Evolutionary conservation across 345 rosid genomes (phyloP), one percentile per base, ranked within the genome.

Genomic region (Hypericum androsaemum): DNA sequence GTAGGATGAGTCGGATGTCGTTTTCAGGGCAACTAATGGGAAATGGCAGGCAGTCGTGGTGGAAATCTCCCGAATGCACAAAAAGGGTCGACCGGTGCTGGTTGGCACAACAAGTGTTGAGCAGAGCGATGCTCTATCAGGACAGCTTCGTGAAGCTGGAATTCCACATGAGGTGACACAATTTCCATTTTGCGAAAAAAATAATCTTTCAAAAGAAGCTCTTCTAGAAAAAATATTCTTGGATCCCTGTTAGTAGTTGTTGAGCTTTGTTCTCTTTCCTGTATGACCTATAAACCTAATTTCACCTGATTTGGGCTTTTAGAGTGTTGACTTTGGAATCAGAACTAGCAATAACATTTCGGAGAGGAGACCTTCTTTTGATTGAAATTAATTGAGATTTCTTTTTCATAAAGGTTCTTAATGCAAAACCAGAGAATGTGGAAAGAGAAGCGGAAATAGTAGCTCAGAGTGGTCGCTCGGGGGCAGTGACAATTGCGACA

Each of bases 401-500:
- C 6, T 64, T 54, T 64, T 45, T 63, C 53, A 60, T 46, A 40
- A 72, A 90, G 98, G 95, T 90, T 56, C 96, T 90, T 61, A 90
- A 90, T 74, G 98, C 98, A 47, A 90, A 90, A 71, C 98, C 98
- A 39, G 96, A 90, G 76, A 90, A 90, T 78, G 98, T 90, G 66
- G 98, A 90, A 76, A 82, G 98, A 73, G 98, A 90, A 81, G 98
- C 98, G 39, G 98, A 90, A 77, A 90, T 90, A 64, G 98, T 90
- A 59, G 96, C 95, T 47, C 98, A 90, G 71, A 90, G 98, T 59
- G 98, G 98, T 54, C 98, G 98, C 70, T 76, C 79, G 50, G 96
- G 92, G 57, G 96, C 95, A 10, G 98, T 90, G 50, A 90, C 98
- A 57, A 90, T 90, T 65, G 98, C 98, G 55, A 90, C 98, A 58